phyloP scores from a whole-genome alignment of 202 grass and related monocot genomes.

The Setaria viridis region DNA sequence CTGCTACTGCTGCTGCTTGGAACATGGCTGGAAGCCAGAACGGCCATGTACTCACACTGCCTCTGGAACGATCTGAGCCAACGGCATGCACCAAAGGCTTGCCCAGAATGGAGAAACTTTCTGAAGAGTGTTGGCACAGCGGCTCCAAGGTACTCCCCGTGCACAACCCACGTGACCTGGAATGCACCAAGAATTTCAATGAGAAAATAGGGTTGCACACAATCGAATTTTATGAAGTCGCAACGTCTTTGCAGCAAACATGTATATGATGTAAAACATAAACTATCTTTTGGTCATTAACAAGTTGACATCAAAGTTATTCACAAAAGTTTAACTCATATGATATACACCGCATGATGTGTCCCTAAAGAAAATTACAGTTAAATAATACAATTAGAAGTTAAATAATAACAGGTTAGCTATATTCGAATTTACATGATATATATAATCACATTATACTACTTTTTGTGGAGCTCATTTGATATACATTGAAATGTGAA shows the following conservation, averaged over 20 bases:
- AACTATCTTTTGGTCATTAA: background rate
- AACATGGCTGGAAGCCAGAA: slow-evolving; percentile 30
- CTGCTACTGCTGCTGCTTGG: slow-evolving; percentile 4
- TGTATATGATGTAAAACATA: background rate
- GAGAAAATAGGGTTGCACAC: background rate
- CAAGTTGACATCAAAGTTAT: background rate
- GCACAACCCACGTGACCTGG: slow-evolving; percentile 82
- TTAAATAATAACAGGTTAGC: background rate
- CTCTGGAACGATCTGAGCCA: slow-evolving; percentile 63
- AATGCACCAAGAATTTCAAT: background rate
- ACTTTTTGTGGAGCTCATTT: background rate
- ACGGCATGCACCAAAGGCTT: slow-evolving; percentile 57
- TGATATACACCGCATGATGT: background rate
- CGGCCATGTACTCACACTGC: slow-evolving; percentile 48
- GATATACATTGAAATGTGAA: background rate
- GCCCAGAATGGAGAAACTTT: slow-evolving; percentile 57
- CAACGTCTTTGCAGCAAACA: background rate
- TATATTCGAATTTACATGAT: background rate
- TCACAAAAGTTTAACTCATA: background rate
- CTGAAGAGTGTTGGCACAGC: slow-evolving; percentile 50
- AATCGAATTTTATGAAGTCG: background rate
- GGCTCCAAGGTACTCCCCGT: slow-evolving; percentile 60
- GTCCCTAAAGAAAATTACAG: background rate
- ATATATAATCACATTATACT: background rate
- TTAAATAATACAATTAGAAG: background rate